Evolutionary conservation across 441 rosid species (phyloP).

Genomic region (Viola pubescens): DNA sequence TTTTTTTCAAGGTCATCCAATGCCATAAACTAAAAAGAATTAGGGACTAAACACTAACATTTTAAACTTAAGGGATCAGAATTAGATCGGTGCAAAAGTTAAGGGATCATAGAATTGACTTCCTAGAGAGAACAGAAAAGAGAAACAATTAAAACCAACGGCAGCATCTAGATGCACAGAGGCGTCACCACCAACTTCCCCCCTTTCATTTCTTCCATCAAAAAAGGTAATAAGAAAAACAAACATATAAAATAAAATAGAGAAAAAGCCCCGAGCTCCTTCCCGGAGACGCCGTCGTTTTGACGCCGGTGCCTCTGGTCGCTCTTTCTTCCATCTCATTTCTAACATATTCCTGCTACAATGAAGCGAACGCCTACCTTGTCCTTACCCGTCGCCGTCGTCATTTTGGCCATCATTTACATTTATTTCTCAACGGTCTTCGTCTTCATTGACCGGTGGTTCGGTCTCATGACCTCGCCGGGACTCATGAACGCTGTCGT

Average conservation of each 20-base stretch:
- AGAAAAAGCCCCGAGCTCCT: background rate
- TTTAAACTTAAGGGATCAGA: no score
- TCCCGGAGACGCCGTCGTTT: slow-evolving; percentile 59
- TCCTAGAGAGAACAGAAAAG: background rate
- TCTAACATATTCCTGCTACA: background rate
- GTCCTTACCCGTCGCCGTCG: slow-evolving; percentile 61
- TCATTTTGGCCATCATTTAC: slow-evolving; percentile 50
- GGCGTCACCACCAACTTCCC: background rate
- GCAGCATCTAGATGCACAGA: background rate
- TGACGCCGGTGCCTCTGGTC: slow-evolving; percentile 51
- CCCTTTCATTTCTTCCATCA: background rate
- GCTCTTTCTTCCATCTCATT: slow-evolving; percentile 1
- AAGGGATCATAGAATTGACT: no score
- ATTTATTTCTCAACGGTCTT: slow-evolving; percentile 66
- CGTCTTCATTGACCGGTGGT: slow-evolving; percentile 79
- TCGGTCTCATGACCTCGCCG: slow-evolving; percentile 69
- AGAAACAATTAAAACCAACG: no score
- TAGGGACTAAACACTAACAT: no score
- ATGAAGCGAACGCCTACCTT: slow-evolving; percentile 51
- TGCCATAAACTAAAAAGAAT: no score
- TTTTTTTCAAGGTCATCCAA: no score
- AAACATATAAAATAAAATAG: background rate
- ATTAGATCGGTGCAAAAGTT: no score
- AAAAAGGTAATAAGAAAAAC: background rate
- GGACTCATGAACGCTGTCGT: slow-evolving; percentile 62